Evolutionary conservation across 2,329 filamentous ascomycete species (phyloP).

Genomic region (Lasiodiplodia sp.): DNA sequence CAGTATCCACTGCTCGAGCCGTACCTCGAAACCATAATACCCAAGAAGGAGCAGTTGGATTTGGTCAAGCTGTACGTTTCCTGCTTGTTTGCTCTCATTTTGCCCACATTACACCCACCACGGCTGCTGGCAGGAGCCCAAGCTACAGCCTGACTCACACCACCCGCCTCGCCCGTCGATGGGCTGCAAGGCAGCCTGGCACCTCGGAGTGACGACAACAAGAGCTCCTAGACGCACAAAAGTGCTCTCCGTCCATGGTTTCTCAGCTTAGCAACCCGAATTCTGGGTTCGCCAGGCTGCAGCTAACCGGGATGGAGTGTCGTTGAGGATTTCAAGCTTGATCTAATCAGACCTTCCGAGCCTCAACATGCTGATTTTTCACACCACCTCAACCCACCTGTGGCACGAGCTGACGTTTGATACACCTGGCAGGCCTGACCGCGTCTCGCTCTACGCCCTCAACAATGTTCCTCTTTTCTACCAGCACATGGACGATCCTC

Average conservation of each 20-base stretch:
- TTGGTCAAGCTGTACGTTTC: conserved; percentile 78
- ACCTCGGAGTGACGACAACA: conserved; percentile 14
- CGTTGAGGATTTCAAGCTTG: conserved; percentile 20
- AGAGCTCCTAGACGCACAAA: conserved; percentile 2
- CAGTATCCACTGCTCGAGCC: conserved; percentile 86
- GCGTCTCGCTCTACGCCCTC: conserved; percentile 86
- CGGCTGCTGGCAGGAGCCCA: conserved; percentile 6
- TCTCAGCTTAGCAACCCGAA: neutral
- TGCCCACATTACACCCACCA: neutral
- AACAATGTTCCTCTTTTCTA: conserved; percentile 84
- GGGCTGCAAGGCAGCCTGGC: conserved; percentile 5
- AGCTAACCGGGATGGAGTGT: conserved; percentile 16
- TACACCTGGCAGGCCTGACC: conserved; percentile 69
- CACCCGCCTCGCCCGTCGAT: conserved; percentile 3
- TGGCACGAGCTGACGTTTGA: neutral
- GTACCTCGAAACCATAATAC: conserved; percentile 91
- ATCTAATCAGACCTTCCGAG: conserved; percentile 26
- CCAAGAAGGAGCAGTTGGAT: conserved; percentile 91
- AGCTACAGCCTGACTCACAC: conserved; percentile 24
- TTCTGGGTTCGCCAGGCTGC: conserved; percentile 1
- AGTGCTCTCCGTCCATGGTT: conserved; percentile 1
- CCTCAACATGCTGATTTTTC: too few species aligned
- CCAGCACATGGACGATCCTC: conserved; percentile 78
- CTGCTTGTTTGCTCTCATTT: neutral
- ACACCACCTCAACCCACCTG: neutral